Conservation (phyloP, 2,329 filamentous ascomycete genomes). For the Coniochaeta sp. region DNA sequence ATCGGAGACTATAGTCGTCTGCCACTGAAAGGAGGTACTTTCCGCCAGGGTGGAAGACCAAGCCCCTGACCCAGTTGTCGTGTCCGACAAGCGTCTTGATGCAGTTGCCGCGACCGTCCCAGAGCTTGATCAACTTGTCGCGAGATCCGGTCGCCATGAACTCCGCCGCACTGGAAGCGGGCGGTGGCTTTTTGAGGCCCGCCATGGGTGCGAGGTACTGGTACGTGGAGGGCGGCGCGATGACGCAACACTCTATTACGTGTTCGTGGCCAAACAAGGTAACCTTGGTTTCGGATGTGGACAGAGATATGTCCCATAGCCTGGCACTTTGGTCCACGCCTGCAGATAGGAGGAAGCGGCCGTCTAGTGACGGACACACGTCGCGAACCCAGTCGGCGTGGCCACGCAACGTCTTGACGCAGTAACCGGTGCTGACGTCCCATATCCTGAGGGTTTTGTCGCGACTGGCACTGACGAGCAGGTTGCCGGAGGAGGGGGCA, state of each 20-base stretch:
- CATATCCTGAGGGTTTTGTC: constrained; percentile 83
- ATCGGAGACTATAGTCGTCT: constrained; percentile 87
- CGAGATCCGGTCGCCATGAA: constrained; percentile 84
- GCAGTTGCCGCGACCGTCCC: constrained; percentile 78
- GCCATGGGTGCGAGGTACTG: constrained; percentile 69
- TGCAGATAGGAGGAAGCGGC: constrained; percentile 73
- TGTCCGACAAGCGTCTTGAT: constrained; percentile 82
- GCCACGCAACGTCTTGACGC: constrained; percentile 80
- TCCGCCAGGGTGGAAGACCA: constrained; percentile 86
- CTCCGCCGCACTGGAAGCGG: constrained; percentile 68
- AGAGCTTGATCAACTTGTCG: constrained; percentile 86
- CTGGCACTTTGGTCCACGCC: constrained; percentile 77
- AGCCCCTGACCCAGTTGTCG: constrained; percentile 85
- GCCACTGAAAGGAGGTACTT: constrained; percentile 81
- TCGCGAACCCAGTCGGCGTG: constrained; percentile 90
- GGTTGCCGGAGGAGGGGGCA: constrained; percentile 66
- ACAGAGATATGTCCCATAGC: constrained; percentile 74
- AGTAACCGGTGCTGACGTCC: constrained; percentile 91
- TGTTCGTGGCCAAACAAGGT: constrained; percentile 84
- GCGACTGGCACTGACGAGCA: constrained; percentile 78
- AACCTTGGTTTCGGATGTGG: constrained; percentile 64
- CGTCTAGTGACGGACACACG: constrained; percentile 75
- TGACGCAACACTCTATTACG: constrained; percentile 74
- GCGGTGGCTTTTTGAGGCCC: constrained; percentile 75
- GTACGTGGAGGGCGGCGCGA: constrained; percentile 77